Percentiles rank a stretch among this genome's conserved stretches.
These are phyloP conservation scores for Cynara cardunculus DNA, from an alignment of 129 eudicot genomes.

Conservation along the genomic window DNA sequence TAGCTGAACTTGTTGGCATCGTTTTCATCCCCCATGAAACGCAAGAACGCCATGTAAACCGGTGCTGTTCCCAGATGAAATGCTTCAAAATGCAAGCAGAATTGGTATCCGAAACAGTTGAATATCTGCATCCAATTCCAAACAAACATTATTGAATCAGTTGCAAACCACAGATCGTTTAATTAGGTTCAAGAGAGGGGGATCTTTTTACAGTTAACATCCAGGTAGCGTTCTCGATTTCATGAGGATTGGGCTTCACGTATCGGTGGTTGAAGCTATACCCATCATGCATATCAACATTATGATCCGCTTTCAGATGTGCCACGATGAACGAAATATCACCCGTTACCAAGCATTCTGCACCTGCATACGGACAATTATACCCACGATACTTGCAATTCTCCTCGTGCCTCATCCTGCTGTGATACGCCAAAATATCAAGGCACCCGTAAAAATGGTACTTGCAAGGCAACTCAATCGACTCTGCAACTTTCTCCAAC, in stretches of 20 bases:
- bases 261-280: constrained; percentile 58
- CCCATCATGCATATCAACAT: constrained; percentile 62
- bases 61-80: constrained; percentile 54
- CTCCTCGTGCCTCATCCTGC: constrained; percentile 46
- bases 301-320: constrained; percentile 50
- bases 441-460: constrained; percentile 52
- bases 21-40: constrained; percentile 59
- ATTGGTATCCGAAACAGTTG: constrained; percentile 62
- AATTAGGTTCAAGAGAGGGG: neutral
- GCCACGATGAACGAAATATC: constrained; percentile 51
- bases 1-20: constrained; percentile 57
- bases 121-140: constrained; percentile 33
- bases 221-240: constrained; percentile 69
- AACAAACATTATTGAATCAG: neutral
- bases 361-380: constrained; percentile 62
- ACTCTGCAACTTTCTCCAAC: constrained; percentile 58
- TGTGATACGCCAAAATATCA: constrained; percentile 43
- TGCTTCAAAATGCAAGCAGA: constrained; percentile 74
- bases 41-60: constrained; percentile 61
- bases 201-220: constrained; percentile 47
- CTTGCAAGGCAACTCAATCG: constrained; percentile 57
- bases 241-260: constrained; percentile 54
- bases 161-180: neutral
- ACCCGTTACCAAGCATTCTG: constrained; percentile 50
- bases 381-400: constrained; percentile 53